phyloP scores from a whole-genome alignment of 208 protist genomes.

The Wallacemonas collosoma region DNA sequence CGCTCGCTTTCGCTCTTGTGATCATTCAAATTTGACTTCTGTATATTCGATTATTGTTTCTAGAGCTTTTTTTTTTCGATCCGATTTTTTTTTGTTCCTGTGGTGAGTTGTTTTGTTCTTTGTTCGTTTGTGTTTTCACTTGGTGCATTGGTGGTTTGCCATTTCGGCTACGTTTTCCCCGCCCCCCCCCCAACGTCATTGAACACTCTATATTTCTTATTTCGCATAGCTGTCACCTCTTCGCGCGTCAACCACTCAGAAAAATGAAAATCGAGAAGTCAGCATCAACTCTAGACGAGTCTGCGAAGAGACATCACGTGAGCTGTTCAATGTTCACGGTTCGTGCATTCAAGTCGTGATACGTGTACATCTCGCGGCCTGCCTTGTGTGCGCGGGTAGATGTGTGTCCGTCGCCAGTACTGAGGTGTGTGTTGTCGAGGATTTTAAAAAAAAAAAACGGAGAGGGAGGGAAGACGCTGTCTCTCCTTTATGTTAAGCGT shows the following conservation, averaged over 20 bases:
- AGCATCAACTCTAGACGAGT: not conserved
- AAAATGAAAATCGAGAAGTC: not conserved
- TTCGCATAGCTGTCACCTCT: not conserved
- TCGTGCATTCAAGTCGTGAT: no score
- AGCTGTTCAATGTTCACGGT: no score
- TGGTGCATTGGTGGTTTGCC: not conserved
- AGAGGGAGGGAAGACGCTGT: no score
- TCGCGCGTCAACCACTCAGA: slow-evolving; percentile 1
- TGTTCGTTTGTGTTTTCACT: slow-evolving; percentile 8
- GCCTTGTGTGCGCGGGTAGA: no score
- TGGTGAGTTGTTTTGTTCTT: slow-evolving; percentile 17
- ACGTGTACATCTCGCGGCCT: no score
- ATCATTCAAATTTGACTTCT: not conserved
- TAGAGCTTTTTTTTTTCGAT: not conserved
- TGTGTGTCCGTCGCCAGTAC: no score
- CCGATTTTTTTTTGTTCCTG: no score
- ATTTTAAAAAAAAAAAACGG: no score
- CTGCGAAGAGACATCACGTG: no score
- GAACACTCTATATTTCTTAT: slow-evolving; percentile 13
- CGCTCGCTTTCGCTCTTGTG: no score
- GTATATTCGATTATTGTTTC: not conserved
- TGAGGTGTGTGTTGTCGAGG: no score
- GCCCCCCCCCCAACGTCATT: not conserved
- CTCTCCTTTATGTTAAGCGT: no score
- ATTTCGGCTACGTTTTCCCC: not conserved